Base-by-base conservation (phyloP, 2,329 filamentous ascomycete species). In the Beauveria sp. region DNA sequence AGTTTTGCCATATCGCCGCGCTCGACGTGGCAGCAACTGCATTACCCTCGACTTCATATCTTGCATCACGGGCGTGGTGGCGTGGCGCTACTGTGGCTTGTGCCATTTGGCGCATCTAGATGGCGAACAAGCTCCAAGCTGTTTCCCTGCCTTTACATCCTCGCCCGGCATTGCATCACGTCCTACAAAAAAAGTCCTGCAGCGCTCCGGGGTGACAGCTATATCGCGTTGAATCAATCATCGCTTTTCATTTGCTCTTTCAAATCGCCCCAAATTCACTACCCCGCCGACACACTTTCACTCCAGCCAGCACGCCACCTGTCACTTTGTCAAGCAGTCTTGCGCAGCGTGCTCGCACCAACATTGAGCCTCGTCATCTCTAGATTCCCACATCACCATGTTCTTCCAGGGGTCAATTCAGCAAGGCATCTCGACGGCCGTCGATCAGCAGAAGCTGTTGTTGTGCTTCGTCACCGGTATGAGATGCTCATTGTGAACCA, bases 331-430 rank as follows among this genome's bases (percentile, higher is more conserved):
- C 12, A 7, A 26, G 18, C 16, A 8, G 22, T 20, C 16, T 40
- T 44, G 26, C 3, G 22, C 55, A 43, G 24, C 56, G 18, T 26
- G 24, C 20, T 30, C 24, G 46, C 37, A 51, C 7, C 5, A 14
- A 34, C 22, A n/a, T 34, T n/a, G 14, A 24, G n/a, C 14, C 22
- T 18, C 37, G 22, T 6, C 56, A 22, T 20, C 16, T 22, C 1
- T 16, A 20, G 14, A 40, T 22, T 24, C 16, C 3, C 7, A 12
- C 20, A 2, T 57, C 65, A 71, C 52, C 47, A 92, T 96, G 87
- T 97, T 96, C 75, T 92, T 92, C 72, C 70, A 86, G 63, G 92
- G 92, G 20, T 86, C 85, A 63, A 75, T 97, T 22, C 89, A 96
- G 68, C 87, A 88, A 68, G 92, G 91, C 62, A 96, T 97, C 67